phyloP scores from a whole-genome alignment of 345 rosid species.

The Cardamine resedifolia region DNA sequence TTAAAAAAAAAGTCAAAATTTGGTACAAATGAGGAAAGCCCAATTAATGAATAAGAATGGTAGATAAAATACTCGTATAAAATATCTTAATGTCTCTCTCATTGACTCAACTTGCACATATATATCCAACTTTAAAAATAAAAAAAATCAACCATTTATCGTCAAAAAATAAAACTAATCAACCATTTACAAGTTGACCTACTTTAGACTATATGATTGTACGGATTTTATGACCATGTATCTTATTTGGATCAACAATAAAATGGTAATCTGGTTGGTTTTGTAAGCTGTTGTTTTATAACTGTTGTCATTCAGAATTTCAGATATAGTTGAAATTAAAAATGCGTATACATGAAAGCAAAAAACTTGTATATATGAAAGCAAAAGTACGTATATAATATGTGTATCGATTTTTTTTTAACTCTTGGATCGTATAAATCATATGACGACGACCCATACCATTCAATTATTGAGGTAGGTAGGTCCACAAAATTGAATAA shows the following conservation, averaged over 20 bases:
- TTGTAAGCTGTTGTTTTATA: neutral
- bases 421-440: neutral
- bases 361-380: neutral
- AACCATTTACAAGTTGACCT: neutral
- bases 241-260: neutral
- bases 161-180: too few relatives aligned
- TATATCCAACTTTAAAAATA: too few relatives aligned
- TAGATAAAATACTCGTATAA: neutral
- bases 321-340: neutral
- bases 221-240: neutral
- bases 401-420: too few relatives aligned
- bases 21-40: constrained; percentile 2
- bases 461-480: neutral
- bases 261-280: neutral
- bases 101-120: constrained; percentile 22
- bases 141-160: too few relatives aligned
- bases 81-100: neutral
- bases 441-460: neutral
- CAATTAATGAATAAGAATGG: neutral
- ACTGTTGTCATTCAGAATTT: neutral
- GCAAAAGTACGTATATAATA: too few relatives aligned
- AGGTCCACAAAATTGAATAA: constrained; percentile 6
- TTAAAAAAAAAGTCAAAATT: constrained; percentile 7
- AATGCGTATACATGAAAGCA: neutral
- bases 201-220: neutral